Evolutionary conservation across 2,329 filamentous ascomycete species (phyloP), one percentile per base, ranked within the genome.

Genomic region (Parastagonospora avenae): DNA sequence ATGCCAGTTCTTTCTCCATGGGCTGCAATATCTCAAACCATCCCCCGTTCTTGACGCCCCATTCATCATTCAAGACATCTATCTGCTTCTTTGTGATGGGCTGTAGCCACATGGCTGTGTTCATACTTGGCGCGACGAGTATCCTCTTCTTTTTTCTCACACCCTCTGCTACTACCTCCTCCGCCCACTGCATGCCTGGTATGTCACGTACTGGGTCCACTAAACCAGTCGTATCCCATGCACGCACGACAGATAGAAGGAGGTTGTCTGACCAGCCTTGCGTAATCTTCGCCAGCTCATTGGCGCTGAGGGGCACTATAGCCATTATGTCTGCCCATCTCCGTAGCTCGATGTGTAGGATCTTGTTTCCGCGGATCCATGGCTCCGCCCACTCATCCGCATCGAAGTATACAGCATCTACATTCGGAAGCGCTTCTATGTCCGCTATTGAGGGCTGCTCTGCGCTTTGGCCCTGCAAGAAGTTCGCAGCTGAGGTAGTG

Each of bases 311-410:
- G 0, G 93, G 93, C 8, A 89, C 89, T 52, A 97, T 82, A 12
- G 93, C 81, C 64, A 96, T 79, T 2, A 95, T 66, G 70, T 96
- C 83, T 0, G 91, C 91, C 92, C 89, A 89, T 55, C 89, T 81
- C 28, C 92, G 80, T 47, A 97, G 77, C 72, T 96, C 91, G 62
- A 99, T 97, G 68, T 99, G 94, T 48, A 97, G 76, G 40, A 99
- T 96, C 2, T 81, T 80, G n/a, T 84, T 84, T 3, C 89, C 90
- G 2, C 92, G 82, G 16, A 80, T 83, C 93, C 93, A 97, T 0
- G 90, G 85, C 37, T 80, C 78, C 10, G 79, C 77, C 92, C 92
- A 97, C 74, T 97, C 94, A 58, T 92, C 90, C n/a, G 85, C 83
- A 68, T 97, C 91, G 8, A 82, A 79, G 74, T 96, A 92, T 41